Base-by-base conservation (phyloP, 768 basidiomycete species). In the Coprinopsis strossmayeri region DNA sequence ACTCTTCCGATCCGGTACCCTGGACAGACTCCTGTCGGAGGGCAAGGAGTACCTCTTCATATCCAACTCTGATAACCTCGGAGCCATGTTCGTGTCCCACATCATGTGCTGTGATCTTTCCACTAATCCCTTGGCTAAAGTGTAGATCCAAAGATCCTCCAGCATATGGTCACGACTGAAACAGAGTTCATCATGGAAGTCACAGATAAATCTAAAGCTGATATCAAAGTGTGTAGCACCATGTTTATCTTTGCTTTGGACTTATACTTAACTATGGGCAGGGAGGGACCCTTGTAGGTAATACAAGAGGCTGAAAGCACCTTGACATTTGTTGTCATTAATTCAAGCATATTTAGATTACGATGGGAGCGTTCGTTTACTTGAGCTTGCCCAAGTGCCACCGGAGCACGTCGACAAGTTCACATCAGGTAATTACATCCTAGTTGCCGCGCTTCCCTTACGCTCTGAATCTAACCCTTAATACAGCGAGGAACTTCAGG, bases 31-130 rank as follows among this genome's bases (percentile, higher is more conserved):
- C 34, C 68, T 96, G 46, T 71, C 83, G 12, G 85, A 88, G 54
- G 93, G 93, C 65, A 95, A 94, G 65, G 91, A 96, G 70, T 96
- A 94, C 70, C 79, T 95, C 57, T 96, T 95, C 63, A 88, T 91
- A 45, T 93, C 91, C 66, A 96, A 96, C 76, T 91, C 91, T 44
- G 93, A 95, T 69, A 94, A 95, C 66, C 65, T 96, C 60, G 92
- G 93, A 63, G 93, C 91, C 53, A 82, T 84, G 82, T 86, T 66
- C 56, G 81, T 71, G 2, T 39, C 23, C 24, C 7, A 24, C 26
- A 32, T 3, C 35, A 21, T 38, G 28, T 44, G 51, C 45, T 5
- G 51, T 27, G 18, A 15, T 56, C 30, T 7, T 7, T 32, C 7
- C 15, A 7, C 57, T 52, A 57, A 61, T 24, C 12, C 13, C 37